These are phyloP conservation scores for Alternaria metachromatica DNA, from an alignment of 2,329 filamentous ascomycete genomes.

Conservation along the genomic window DNA sequence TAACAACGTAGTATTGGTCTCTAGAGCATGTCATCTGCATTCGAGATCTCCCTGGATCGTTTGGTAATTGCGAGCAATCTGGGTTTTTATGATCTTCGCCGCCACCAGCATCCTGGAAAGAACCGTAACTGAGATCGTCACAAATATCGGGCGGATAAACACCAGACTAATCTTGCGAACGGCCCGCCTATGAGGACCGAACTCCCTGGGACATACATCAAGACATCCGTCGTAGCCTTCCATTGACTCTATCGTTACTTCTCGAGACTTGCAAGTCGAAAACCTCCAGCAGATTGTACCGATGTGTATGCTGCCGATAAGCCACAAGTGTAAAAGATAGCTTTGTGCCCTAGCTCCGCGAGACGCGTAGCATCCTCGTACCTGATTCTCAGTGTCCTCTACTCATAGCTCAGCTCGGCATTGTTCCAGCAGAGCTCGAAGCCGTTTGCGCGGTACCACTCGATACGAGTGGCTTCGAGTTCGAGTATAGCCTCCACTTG, in stretches of 20 bases:
- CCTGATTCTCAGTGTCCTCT: background rate
- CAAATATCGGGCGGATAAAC: background rate
- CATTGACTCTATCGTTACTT: background rate
- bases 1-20: background rate
- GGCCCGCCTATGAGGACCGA: background rate
- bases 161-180: background rate
- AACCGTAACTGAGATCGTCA: background rate
- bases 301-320: background rate
- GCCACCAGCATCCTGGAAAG: background rate
- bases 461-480: background rate
- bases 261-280: background rate
- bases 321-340: background rate
- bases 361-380: background rate
- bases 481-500: background rate
- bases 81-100: background rate
- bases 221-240: background rate
- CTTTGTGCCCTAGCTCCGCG: background rate
- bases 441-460: background rate
- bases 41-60: background rate
- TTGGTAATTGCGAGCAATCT: background rate
- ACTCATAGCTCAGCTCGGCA: background rate
- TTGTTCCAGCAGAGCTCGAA: background rate
- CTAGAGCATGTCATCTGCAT: background rate
- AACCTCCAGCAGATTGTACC: background rate
- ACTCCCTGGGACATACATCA: background rate